Evolutionary conservation across 139 green algal species (phyloP), one percentile per base, ranked within the genome.

Genomic region (Coccomyxa sp.): DNA sequence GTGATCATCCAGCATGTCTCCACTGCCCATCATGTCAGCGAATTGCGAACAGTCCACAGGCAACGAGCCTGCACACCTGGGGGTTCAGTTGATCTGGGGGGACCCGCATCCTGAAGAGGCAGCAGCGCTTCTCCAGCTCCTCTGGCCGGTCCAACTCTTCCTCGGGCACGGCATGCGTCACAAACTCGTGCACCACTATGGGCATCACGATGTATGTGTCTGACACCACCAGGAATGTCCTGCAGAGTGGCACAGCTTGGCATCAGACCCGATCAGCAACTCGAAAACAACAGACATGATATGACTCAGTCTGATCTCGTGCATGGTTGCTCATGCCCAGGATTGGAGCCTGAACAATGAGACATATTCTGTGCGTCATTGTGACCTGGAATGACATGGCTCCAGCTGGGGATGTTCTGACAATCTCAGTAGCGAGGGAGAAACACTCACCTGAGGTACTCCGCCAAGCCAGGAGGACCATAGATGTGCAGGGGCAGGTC

Each of bases 401-500:
- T 51, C 38, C 38, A 51, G 38, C 38, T 51, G 38, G 38, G 38
- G 38, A 51, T 51, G 38, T 7, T 51, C 3, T 51, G 38, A 51
- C 3, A 51, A 51, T 51, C 38, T 51, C 3, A 51, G 38, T 7
- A 51, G 38, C 38, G 3, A 51, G 38, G 38, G 7, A 3, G 7
- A 51, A 3, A 51, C 38, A 51, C 38, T 51, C 59, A 90, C 87
- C 85, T 85, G 58, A 97, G 80, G 84, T 91, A 96, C 0, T 92
- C 85, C 1, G 88, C 90, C 10, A 93, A 82, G 30, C 94, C 94
- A n/a, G 82, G 82, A 7, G 94, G 94, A 11, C 92, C 94, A 79
- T 94, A 97, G 27, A 97, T 81, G 77, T 97, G 94, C 30, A 97
- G 58, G 0, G 94, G 94, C 27, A 94, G 87, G 87, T 96, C 92